Evolutionary conservation across 2,329 filamentous ascomycete species (phyloP).

Genomic region (Verticillium nubilum): DNA sequence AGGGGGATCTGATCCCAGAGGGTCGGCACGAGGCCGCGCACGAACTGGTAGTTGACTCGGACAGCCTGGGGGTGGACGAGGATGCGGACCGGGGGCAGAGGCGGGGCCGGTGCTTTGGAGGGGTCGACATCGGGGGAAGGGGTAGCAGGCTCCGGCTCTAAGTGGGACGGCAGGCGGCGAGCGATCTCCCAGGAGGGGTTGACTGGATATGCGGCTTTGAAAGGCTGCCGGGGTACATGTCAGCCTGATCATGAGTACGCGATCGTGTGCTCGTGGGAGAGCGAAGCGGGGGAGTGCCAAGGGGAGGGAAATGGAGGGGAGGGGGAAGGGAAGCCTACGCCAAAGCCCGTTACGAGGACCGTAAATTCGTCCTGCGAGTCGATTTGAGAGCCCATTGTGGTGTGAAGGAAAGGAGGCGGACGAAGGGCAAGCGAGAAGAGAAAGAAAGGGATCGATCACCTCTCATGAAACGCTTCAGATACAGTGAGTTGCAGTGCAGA

Average conservation of each 20-base stretch:
- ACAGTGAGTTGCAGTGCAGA: neutral
- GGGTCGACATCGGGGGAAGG: conserved; percentile 36
- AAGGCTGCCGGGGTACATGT: conserved; percentile 50
- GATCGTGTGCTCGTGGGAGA: no score
- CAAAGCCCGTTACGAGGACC: conserved; percentile 58
- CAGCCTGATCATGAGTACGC: neutral
- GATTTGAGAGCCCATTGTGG: conserved; percentile 27
- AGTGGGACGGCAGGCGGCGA: conserved; percentile 56
- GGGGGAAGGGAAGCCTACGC: conserved; percentile 33
- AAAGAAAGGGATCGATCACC: neutral
- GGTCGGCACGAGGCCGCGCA: conserved; percentile 56
- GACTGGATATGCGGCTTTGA: conserved; percentile 62
- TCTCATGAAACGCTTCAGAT: neutral
- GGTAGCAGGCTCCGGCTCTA: conserved; percentile 43
- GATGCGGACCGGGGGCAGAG: conserved; percentile 50
- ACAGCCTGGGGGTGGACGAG: conserved; percentile 61
- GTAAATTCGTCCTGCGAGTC: conserved; percentile 43
- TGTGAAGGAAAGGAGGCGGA: neutral
- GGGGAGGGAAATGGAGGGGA: conserved; percentile 1
- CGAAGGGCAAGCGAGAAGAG: neutral
- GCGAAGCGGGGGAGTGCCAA: no score
- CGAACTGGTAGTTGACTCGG: conserved; percentile 64
- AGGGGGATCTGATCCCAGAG: conserved; percentile 43
- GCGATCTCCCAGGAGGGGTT: conserved; percentile 84
- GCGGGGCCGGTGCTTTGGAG: conserved; percentile 23